A percentile compares a stretch with the other conserved stretches of the same genome.
Evolutionary conservation across 2,329 filamentous ascomycete genomes (phyloP).

Genomic region (Calonectria crousiana): DNA sequence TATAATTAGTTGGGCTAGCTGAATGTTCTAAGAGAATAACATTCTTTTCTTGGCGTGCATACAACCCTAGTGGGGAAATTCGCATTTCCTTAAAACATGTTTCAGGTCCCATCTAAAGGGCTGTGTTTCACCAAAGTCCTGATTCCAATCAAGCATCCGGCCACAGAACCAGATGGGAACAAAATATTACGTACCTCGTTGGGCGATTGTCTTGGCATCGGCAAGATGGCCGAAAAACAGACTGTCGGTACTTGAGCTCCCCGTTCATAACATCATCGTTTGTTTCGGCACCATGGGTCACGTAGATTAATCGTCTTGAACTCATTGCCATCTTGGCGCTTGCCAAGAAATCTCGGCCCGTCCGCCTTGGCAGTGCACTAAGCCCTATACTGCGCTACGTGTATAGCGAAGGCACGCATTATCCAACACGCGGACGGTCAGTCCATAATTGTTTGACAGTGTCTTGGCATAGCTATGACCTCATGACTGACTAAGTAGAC

Average conservation of each 20-base stretch:
- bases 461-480: neutral
- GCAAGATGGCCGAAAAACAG: neutral
- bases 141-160: neutral
- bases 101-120: neutral
- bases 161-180: neutral
- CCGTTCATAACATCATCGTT: neutral
- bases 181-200: neutral
- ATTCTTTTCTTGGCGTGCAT: no score
- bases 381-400: neutral
- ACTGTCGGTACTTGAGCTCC: neutral
- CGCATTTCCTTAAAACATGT: neutral
- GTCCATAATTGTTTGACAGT: neutral
- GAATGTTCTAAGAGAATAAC: no score
- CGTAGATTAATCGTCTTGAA: neutral
- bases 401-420: neutral
- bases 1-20: no score
- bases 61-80: no score
- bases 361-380: neutral
- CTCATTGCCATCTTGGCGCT: neutral
- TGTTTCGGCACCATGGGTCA: neutral
- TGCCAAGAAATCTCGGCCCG: neutral
- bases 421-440: neutral
- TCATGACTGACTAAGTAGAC: neutral
- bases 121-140: neutral
- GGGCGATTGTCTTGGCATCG: neutral